phyloP scores from a whole-genome alignment of 306 rosid species.

The Medicago ruthenica region DNA sequence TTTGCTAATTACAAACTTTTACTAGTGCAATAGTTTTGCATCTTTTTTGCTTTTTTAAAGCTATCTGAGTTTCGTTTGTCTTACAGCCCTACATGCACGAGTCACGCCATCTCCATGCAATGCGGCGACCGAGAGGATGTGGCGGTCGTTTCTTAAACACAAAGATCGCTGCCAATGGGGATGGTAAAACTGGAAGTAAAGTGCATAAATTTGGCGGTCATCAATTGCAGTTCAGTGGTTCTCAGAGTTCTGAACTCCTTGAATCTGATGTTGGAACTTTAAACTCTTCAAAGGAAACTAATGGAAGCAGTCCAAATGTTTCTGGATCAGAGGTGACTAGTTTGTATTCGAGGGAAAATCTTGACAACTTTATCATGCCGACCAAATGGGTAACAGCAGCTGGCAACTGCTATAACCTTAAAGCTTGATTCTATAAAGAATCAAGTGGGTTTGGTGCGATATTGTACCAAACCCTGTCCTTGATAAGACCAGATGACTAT shows the following conservation, averaged over 20 bases:
- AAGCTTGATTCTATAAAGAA: conserved; percentile 56
- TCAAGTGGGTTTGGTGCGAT: conserved; percentile 47
- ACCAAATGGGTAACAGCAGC: conserved; percentile 79
- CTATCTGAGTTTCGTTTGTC: conserved; percentile 35
- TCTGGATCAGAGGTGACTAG: conserved; percentile 86
- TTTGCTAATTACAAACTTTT: conserved; percentile 6
- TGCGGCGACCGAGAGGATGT: conserved; percentile 91
- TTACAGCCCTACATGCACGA: conserved; percentile 94
- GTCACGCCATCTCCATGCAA: conserved; percentile 95
- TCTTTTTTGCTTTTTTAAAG: neutral
- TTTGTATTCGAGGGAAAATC: conserved; percentile 59
- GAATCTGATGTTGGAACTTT: conserved; percentile 75
- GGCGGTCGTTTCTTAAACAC: conserved; percentile 95
- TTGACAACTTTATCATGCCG: conserved; percentile 63
- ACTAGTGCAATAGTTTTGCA: conserved; percentile 17
- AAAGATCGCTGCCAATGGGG: conserved; percentile 42
- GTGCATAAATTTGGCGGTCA: conserved; percentile 44
- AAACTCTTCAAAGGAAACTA: conserved; percentile 72
- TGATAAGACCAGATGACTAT: conserved; percentile 56
- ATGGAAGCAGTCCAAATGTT: conserved; percentile 64
- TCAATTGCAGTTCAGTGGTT: conserved; percentile 56
- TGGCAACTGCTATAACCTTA: conserved; percentile 73
- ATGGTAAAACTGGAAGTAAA: conserved; percentile 46
- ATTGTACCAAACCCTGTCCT: conserved; percentile 47
- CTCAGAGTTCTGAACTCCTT: conserved; percentile 70